Evolutionary conservation across 495 filamentous ascomycete genomes (phyloP), one percentile per base, ranked within the genome.

Genomic region (Aspergillus affinis): DNA sequence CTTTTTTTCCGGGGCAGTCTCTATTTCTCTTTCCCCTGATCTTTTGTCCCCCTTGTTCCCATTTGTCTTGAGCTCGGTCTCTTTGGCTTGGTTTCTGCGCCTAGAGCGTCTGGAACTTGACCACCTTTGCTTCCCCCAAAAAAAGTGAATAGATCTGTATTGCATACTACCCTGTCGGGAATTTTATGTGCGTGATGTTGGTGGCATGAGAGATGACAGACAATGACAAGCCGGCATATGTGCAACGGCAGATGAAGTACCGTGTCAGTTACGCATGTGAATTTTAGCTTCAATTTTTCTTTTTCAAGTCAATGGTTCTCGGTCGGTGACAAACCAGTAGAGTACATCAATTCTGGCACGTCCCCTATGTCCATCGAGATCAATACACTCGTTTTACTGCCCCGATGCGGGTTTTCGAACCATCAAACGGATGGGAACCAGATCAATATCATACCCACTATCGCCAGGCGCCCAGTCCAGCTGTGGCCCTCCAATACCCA

Each of bases 91-190:
- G 54, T 69, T 64, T 55, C 59, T 57, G 55, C 32, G 57, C 48
- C 56, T 32, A 57, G 54, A 50, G 51, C 51, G 59, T 57, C 59
- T 61, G 65, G 60, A 56, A 64, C 41, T 41, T 55, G 55, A 50
- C 36, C 9, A 41, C 2, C 2, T 26, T 4, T 26, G 2, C 23
- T 32, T 32, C 30, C 30, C 1, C 48, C 47, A 54, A 36, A 61
- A 57, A 66, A 69, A 69, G 61, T 66, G 64, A 69, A 66, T 69
- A 69, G 63, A 69, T 65, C 52, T 65, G 58, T 69, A 64, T 66
- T 69, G 66, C 66, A 64, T 69, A 45, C 63, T 50, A 62, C 54
- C 60, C 59, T n/a, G 32, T 49, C 54, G 56, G 45, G 50, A 52
- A 45, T 58, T 58, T 58, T 53, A 69, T 62, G 58, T 69, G 63